Evolutionary conservation across 148 eudicot genomes (phyloP), one percentile per base, ranked within the genome.

Genomic region (Limonium bicolor): DNA sequence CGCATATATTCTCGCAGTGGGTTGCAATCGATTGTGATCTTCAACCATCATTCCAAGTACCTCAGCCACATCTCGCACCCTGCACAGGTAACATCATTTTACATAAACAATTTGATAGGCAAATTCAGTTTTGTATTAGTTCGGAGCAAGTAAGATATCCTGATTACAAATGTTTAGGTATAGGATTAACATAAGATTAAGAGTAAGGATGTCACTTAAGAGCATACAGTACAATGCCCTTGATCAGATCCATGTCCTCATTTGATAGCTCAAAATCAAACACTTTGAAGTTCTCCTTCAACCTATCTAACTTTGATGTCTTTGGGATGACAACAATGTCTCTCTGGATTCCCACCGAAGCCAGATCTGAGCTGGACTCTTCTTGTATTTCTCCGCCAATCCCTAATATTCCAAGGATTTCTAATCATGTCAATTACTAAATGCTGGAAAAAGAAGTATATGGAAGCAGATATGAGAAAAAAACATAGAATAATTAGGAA

Each of bases 21-120:
- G 99, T 53, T 85, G 95, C 51, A 90, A 3, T 32, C 95, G 68
- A 49, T 73, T 81, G 73, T 80, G 64, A 68, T 65, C 71, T 72
- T 90, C 99, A 57, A 90, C 70, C 99, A 90, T 90, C 99, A 84
- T 75, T 31, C 99, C 99, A 54, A 90, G 93, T 34, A 90, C 56
- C 74, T 85, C 95, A 56, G 88, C 95, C 56, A 90, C 99, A 71
- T 90, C 94, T 62, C 80, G 99, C 55, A 85, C 87, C 87, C 99
- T 90, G 38, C 37, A 34, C 22, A 27, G n/a, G n/a, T n/a, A n/a
- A n/a, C n/a, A n/a, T n/a, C n/a, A n/a, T n/a, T n/a, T n/a, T n/a
- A n/a, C n/a, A n/a, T n/a, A n/a, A n/a, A n/a, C n/a, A n/a, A n/a
- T n/a, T n/a, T n/a, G n/a, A n/a, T n/a, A n/a, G n/a, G n/a, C n/a